Percentiles rank a stretch among this genome's conserved stretches.
These are phyloP conservation scores for Silene conica DNA, from an alignment of 148 eudicot genomes.

Conservation along the genomic window DNA sequence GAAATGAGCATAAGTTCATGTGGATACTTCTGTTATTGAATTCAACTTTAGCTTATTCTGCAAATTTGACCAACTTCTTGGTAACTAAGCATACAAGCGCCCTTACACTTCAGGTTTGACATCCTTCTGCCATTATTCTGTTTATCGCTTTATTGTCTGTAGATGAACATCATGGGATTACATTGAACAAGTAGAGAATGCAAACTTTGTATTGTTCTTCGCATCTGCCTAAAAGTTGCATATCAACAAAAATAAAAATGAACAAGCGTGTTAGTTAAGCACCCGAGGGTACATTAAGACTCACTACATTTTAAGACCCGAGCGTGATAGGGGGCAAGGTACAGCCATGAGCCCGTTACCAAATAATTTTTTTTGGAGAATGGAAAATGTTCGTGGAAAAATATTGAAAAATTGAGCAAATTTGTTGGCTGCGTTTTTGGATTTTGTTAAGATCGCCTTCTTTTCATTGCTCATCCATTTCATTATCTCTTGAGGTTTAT, in stretches of 20 bases:
- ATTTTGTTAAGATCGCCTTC: neutral
- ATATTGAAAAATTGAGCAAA: too few relatives aligned
- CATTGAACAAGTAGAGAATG: neutral
- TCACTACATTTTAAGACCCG: too few relatives aligned
- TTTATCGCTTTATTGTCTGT: neutral
- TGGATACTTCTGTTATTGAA: slow-evolving; percentile 67
- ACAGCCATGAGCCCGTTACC: too few relatives aligned
- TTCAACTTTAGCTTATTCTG: slow-evolving; percentile 86
- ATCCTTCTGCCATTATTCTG: slow-evolving; percentile 20
- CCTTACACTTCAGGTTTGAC: slow-evolving; percentile 79
- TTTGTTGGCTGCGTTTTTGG: neutral
- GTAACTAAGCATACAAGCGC: slow-evolving; percentile 99
- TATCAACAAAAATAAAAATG: too few relatives aligned
- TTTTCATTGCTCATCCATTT: neutral
- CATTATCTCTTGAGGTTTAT: neutral
- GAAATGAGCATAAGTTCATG: slow-evolving; percentile 59
- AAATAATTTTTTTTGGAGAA: too few relatives aligned
- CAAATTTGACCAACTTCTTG: slow-evolving; percentile 92
- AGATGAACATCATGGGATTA: neutral
- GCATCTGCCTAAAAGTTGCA: too few relatives aligned
- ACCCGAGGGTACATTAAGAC: too few relatives aligned
- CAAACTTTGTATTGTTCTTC: neutral
- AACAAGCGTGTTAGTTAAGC: too few relatives aligned
- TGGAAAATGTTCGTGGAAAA: too few relatives aligned
- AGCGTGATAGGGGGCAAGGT: too few relatives aligned